phyloP scores from a whole-genome alignment of 495 filamentous ascomycete genomes.

The Hyaloscypha variabilis region DNA sequence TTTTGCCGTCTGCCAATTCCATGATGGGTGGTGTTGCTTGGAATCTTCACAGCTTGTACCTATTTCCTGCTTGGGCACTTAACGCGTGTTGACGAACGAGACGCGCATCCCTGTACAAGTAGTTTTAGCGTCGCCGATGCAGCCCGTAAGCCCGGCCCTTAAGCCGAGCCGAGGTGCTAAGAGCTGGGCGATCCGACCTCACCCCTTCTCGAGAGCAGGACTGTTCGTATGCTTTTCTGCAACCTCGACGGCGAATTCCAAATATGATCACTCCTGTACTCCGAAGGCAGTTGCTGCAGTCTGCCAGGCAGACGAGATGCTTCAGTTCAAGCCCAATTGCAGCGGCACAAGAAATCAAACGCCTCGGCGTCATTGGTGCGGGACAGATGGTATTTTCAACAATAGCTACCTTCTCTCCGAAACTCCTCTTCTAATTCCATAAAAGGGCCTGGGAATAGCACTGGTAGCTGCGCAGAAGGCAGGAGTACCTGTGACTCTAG shows the following conservation, averaged over 20 bases:
- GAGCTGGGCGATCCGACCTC: slow-evolving; percentile 13
- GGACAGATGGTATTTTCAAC: slow-evolving; percentile 81
- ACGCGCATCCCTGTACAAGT: slow-evolving; percentile 24
- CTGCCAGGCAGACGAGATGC: slow-evolving; percentile 43
- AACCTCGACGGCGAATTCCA: neutral
- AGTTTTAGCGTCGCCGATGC: neutral
- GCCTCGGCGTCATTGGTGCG: slow-evolving; percentile 89
- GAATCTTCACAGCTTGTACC: neutral
- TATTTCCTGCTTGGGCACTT: slow-evolving; percentile 3
- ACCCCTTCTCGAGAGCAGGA: neutral
- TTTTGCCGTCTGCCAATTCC: slow-evolving; percentile 52
- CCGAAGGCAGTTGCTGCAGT: slow-evolving; percentile 24
- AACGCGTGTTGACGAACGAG: neutral
- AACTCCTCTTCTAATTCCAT: slow-evolving; percentile 12
- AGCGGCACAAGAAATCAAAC: slow-evolving; percentile 76
- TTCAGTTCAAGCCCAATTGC: slow-evolving; percentile 56
- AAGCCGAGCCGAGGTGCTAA: slow-evolving; percentile 23
- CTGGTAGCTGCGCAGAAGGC: slow-evolving; percentile 90
- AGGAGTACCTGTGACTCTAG: slow-evolving; percentile 78
- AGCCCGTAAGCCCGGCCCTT: neutral
- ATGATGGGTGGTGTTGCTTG: slow-evolving; percentile 35
- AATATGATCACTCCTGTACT: slow-evolving; percentile 31
- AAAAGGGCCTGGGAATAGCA: slow-evolving; percentile 91
- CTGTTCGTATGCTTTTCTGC: neutral
- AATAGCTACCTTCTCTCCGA: slow-evolving; percentile 21